phyloP scores from a whole-genome alignment of 495 filamentous ascomycete species.

The Talaromyces thailandensis region DNA sequence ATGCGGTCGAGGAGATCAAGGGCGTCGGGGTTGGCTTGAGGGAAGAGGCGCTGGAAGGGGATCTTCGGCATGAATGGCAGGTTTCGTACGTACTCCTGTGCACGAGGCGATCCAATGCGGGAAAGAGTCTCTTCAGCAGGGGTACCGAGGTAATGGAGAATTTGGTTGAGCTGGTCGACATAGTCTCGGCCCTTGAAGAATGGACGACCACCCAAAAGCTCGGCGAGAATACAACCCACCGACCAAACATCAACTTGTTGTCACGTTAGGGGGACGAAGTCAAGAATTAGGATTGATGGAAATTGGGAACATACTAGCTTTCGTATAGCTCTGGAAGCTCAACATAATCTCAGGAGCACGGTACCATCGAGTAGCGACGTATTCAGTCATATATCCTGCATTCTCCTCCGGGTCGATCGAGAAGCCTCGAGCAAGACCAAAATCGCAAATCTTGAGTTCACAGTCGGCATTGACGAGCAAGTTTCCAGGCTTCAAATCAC shows the following conservation, averaged over 20 bases:
- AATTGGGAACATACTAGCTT: conserved; percentile 70
- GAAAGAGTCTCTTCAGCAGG: conserved; percentile 91
- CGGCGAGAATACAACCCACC: conserved; percentile 94
- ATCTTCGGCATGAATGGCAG: conserved; percentile 93
- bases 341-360: conserved; percentile 98
- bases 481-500: conserved; percentile 95
- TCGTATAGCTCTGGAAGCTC: conserved; percentile 99
- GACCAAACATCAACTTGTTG: conserved; percentile 94
- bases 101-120: conserved; percentile 89
- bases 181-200: conserved; percentile 99
- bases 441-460: conserved; percentile 98
- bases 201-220: conserved; percentile 88
- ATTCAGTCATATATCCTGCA: conserved; percentile 99
- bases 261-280: conserved; percentile 9
- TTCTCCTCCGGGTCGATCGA: conserved; percentile 97
- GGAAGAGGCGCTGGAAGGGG: conserved; percentile 79
- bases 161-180: conserved; percentile 98
- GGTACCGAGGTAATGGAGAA: conserved; percentile 94
- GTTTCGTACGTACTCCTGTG: conserved; percentile 98
- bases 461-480: conserved; percentile 97
- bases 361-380: conserved; percentile 97
- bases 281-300: not conserved
- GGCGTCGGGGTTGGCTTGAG: conserved; percentile 90
- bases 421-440: conserved; percentile 91
- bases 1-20: conserved; percentile 91